Base-by-base conservation (phyloP, 768 basidiomycete genomes). In the Phlebiopsis gigantea region DNA sequence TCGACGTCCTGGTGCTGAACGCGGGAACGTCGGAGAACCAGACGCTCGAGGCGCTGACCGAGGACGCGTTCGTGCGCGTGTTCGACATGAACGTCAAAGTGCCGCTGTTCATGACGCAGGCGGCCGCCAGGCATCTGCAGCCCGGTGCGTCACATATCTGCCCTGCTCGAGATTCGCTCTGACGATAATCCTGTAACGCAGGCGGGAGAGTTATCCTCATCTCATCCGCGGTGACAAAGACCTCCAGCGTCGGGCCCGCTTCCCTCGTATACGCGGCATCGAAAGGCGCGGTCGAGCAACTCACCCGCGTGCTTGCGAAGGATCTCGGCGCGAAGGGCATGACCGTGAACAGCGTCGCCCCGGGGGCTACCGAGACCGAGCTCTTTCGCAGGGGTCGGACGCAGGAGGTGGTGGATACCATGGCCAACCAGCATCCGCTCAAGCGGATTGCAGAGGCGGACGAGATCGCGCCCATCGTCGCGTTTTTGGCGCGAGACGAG, bases 141-240 rank as follows among this genome's bases (percentile, higher is more conserved):
- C 49, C 70, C 14, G 75, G 79, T 79, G 66, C 46, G 75, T 14
- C 10, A 17, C 5, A 19, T 25, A 42, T 19, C 56, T 26, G 26
- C 57, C 30, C 52, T 29, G n/a, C 34, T 25, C 25, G n/a, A 46
- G 31, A 22, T 2, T 58, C 17, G 31, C 29, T 25, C 49, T 54
- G 30, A 29, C 22, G 15, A 25, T 24, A 5, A n/a, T 22, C 10
- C 28, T 47, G 34, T 39, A 44, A 8, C 58, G 44, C 19, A 57
- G 80, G 80, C 19, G 79, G 79, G 1, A 74, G 79, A 9, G 75
- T 82, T 46, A 75, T 83, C 31, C 80, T 84, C 68, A 75, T 80
- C 65, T 81, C 79, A 0, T 73, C 73, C 9, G 78, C 74, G 45
- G 63, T 81, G 50, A 79, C 79, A 4, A 60, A 59, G 15, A 66